Conservation (phyloP, 306 rosid species). For the Quercus rubra region DNA sequence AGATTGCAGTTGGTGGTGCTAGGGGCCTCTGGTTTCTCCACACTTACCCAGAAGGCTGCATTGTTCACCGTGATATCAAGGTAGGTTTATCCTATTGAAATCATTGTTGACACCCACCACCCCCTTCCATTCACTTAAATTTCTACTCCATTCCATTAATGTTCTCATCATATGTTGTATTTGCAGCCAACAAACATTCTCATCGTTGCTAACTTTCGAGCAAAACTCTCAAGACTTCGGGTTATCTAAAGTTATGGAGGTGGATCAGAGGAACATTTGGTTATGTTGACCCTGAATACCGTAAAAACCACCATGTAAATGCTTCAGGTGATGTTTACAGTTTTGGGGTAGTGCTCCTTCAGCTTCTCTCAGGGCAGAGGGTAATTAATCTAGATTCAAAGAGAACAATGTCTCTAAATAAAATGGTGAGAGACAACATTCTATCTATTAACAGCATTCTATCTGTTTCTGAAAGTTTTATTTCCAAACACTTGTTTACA, state of each 20-base stretch:
- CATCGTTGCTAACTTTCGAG: constrained; percentile 45
- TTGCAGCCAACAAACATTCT: constrained; percentile 72
- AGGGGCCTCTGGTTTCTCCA: constrained; percentile 68
- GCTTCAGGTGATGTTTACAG: constrained; percentile 66
- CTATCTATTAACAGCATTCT: not conserved
- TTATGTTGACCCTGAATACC: constrained; percentile 66
- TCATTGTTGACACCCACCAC: not conserved
- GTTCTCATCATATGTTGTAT: constrained; percentile 4
- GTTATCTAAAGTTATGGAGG: constrained; percentile 55
- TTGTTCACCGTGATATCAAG: constrained; percentile 71
- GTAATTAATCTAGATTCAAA: constrained; percentile 38
- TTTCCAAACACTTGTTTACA: not conserved
- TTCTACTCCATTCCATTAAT: not conserved
- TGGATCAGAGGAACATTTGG: constrained; percentile 68
- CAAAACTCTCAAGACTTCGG: constrained; percentile 68
- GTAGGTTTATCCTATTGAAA: constrained; percentile 16
- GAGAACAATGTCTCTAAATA: constrained; percentile 45
- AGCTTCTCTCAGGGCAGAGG: constrained; percentile 61
- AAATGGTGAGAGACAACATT: constrained; percentile 39
- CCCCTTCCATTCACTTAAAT: not conserved
- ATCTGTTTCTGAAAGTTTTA: too few species aligned
- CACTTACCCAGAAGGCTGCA: constrained; percentile 54
- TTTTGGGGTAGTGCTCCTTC: constrained; percentile 61
- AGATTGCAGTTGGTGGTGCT: constrained; percentile 58
- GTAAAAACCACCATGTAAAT: constrained; percentile 58